Evolutionary conservation across 2,329 filamentous ascomycete species (phyloP).

Genomic region (Verticillium nonalfalfae): DNA sequence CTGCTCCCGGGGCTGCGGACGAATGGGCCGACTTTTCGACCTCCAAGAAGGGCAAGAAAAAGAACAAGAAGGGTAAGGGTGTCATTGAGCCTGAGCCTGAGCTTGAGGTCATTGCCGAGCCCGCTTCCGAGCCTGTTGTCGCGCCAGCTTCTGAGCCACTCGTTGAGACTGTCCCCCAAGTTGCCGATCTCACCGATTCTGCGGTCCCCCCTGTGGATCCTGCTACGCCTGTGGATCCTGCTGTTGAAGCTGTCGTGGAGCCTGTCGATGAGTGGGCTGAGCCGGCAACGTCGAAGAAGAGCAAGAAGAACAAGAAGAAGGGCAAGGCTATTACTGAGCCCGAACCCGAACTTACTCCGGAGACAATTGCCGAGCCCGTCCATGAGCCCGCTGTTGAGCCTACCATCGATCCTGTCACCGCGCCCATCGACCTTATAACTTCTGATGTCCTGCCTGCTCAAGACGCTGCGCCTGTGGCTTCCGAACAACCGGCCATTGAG

Average conservation of each 20-base stretch:
- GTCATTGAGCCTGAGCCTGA: neutral
- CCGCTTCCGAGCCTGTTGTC: neutral
- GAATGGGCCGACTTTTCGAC: neutral
- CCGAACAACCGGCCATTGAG: neutral
- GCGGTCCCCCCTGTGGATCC: neutral
- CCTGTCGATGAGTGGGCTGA: neutral
- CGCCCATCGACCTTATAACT: neutral
- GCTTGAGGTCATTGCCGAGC: neutral
- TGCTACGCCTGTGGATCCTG: neutral
- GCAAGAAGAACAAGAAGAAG: slow-evolving; percentile 1
- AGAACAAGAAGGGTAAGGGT: slow-evolving; percentile 15
- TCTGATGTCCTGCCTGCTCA: neutral
- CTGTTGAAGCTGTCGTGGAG: neutral
- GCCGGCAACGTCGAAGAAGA: neutral
- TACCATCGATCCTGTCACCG: neutral
- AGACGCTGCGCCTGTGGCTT: neutral
- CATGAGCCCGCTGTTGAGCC: too few relatives aligned
- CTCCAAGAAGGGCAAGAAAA: slow-evolving; percentile 1
- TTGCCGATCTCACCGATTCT: neutral
- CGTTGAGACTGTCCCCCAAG: neutral
- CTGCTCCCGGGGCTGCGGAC: neutral
- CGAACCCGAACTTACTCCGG: neutral
- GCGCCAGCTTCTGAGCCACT: neutral
- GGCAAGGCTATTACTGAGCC: neutral
- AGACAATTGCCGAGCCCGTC: neutral